A percentile compares a stretch with the other conserved stretches of the same genome.
These are phyloP conservation scores for Salix udensis DNA, from an alignment of 345 rosid genomes.

Conservation along the genomic window DNA sequence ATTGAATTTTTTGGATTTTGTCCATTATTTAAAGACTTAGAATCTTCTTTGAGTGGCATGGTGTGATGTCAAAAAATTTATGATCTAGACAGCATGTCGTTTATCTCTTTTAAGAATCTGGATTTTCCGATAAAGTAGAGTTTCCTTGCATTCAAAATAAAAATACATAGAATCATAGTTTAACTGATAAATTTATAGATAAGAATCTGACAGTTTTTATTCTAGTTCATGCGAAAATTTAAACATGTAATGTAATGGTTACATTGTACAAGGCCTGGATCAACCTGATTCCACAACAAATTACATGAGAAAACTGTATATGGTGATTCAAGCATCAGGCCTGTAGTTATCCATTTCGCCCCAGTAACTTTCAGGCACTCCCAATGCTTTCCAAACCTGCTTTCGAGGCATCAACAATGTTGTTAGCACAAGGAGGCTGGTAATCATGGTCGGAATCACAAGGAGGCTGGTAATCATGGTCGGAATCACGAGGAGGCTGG, in stretches of 20 bases:
- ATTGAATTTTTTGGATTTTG: no score
- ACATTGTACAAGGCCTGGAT: background rate
- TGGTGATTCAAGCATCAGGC: background rate
- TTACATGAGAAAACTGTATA: background rate
- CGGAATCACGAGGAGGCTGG: background rate
- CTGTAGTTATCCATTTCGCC: background rate
- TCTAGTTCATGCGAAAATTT: background rate
- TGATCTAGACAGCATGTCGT: no score
- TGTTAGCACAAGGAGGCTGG: slow-evolving; percentile 11
- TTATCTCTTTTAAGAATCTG: no score
- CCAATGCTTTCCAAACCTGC: slow-evolving; percentile 15
- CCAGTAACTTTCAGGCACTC: background rate
- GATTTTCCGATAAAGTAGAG: no score
- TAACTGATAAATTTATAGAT: background rate
- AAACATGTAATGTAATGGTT: background rate
- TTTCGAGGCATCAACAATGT: slow-evolving; percentile 15
- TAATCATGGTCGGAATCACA: slow-evolving; percentile 15
- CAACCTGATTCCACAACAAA: background rate
- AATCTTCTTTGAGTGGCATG: fast-evolving
- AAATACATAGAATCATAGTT: no score
- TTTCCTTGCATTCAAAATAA: no score
- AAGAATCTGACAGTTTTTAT: background rate
- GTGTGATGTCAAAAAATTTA: no score
- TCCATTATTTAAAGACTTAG: background rate
- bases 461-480: slow-evolving; percentile 15